A percentile compares a stretch with the other conserved stretches of the same genome.
phyloP scores from a whole-genome alignment of 768 basidiomycete genomes.

The Amanita fuliginea region DNA sequence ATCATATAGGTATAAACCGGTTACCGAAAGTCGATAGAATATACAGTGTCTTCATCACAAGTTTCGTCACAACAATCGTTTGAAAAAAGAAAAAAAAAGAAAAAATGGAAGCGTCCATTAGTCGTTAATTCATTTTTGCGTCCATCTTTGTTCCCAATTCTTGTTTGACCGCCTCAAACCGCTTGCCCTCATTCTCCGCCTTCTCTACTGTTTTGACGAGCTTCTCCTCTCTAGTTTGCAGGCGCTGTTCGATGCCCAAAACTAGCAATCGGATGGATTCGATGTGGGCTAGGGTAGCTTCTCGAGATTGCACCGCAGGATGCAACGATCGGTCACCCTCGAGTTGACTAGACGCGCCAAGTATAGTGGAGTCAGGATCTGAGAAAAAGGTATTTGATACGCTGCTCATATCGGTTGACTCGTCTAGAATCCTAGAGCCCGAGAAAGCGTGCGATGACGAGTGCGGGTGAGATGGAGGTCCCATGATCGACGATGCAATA shows the following conservation, averaged over 20 bases:
- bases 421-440: neutral
- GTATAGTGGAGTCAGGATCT: conserved; percentile 3
- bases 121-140: conserved; percentile 1
- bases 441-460: neutral
- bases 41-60: neutral
- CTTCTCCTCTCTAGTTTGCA: conserved; percentile 52
- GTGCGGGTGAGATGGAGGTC: conserved; percentile 2
- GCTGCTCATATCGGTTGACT: neutral
- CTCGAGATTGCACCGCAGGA: conserved; percentile 13
- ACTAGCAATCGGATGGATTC: conserved; percentile 61
- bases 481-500: conserved; percentile 4
- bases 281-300: conserved; percentile 44
- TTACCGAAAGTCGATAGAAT: neutral
- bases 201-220: conserved; percentile 46
- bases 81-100: no score
- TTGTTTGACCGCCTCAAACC: conserved; percentile 38
- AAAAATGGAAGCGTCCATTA: neutral
- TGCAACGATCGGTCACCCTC: conserved; percentile 8
- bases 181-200: conserved; percentile 47
- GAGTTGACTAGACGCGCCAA: neutral
- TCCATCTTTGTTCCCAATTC: conserved; percentile 13
- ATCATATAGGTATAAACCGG: neutral
- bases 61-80: neutral
- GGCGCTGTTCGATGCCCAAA: conserved; percentile 66
- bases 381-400: conserved; percentile 5